Conservation (phyloP, 805 yeast genomes). For the Naumovozyma castellii region DNA sequence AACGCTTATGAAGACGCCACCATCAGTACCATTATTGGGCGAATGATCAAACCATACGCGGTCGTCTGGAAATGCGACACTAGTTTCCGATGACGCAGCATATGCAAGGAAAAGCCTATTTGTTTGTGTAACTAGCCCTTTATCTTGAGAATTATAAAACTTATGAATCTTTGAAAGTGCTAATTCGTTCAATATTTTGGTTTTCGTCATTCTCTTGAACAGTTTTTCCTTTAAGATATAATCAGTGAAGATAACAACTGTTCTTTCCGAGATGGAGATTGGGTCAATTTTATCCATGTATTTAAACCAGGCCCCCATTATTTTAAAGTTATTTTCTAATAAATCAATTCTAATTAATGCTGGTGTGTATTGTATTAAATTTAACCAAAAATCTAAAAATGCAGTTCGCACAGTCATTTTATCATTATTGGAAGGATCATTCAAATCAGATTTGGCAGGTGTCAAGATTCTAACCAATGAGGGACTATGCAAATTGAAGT, state of each 20-base stretch:
- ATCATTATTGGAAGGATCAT: slow-evolving; percentile 27
- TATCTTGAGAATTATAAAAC: slow-evolving; percentile 36
- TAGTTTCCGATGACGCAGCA: slow-evolving; percentile 41
- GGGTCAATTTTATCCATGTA: slow-evolving; percentile 48
- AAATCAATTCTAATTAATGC: slow-evolving; percentile 57
- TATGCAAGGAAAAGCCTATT: slow-evolving; percentile 41
- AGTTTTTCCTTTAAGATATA: slow-evolving; percentile 48
- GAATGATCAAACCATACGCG: slow-evolving; percentile 41
- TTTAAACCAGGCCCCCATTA: slow-evolving; percentile 62
- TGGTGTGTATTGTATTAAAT: slow-evolving; percentile 40
- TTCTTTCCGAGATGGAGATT: slow-evolving; percentile 29
- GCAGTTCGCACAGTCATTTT: slow-evolving; percentile 44
- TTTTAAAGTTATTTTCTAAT: slow-evolving; percentile 43
- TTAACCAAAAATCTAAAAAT: slow-evolving; percentile 54
- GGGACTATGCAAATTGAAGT: slow-evolving; percentile 59
- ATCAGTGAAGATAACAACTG: slow-evolving; percentile 40
- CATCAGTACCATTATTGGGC: slow-evolving; percentile 12
- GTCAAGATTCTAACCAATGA: slow-evolving; percentile 52
- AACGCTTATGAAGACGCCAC: slow-evolving; percentile 38
- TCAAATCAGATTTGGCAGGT: slow-evolving; percentile 42
- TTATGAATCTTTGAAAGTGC: slow-evolving; percentile 49
- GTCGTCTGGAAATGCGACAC: slow-evolving; percentile 38
- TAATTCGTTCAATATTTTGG: slow-evolving; percentile 71
- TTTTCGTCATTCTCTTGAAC: slow-evolving; percentile 60
- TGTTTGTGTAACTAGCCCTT: slow-evolving; percentile 32